A percentile compares a stretch with the other conserved stretches of the same genome.
These are phyloP conservation scores for Cutaneotrichosporon sp. DNA, from an alignment of 1,284 basidiomycete species.

Conservation along the genomic window DNA sequence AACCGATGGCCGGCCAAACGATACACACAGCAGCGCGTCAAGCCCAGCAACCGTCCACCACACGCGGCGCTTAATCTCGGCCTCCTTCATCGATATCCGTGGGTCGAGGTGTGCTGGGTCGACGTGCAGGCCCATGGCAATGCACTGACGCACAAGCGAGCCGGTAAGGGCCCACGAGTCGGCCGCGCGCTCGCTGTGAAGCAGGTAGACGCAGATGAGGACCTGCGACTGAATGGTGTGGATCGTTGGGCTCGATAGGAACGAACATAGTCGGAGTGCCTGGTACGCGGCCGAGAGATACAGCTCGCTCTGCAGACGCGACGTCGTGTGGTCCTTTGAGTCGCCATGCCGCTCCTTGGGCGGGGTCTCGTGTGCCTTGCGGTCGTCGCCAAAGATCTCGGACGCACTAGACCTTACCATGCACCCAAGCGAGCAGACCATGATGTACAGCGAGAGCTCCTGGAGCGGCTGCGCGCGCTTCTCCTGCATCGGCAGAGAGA, in stretches of 20 bases:
- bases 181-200: slow-evolving; percentile 43
- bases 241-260: slow-evolving; percentile 44
- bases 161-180: slow-evolving; percentile 45
- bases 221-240: slow-evolving; percentile 42
- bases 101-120: slow-evolving; percentile 43
- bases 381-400: slow-evolving; percentile 40
- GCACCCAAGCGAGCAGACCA: slow-evolving; percentile 44
- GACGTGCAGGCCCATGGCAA: slow-evolving; percentile 46
- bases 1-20: slow-evolving; percentile 42
- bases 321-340: slow-evolving; percentile 37
- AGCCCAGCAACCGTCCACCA: slow-evolving; percentile 48
- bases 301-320: slow-evolving; percentile 45
- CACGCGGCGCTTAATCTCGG: slow-evolving; percentile 40
- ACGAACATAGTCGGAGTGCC: slow-evolving; percentile 46
- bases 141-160: slow-evolving; percentile 41
- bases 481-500: slow-evolving; percentile 33
- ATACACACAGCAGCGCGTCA: slow-evolving; percentile 42
- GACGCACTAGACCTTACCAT: slow-evolving; percentile 40
- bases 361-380: neutral
- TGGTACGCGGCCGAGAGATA: slow-evolving; percentile 48
- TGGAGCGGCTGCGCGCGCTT: slow-evolving; percentile 40
- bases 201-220: slow-evolving; percentile 43
- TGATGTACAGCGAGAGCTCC: slow-evolving; percentile 41
- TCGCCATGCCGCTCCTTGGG: neutral
- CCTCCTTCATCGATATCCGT: slow-evolving; percentile 39